Base-by-base conservation (phyloP, 225 moss, liverwort and hornwort species). In the Polytrichum commune region DNA sequence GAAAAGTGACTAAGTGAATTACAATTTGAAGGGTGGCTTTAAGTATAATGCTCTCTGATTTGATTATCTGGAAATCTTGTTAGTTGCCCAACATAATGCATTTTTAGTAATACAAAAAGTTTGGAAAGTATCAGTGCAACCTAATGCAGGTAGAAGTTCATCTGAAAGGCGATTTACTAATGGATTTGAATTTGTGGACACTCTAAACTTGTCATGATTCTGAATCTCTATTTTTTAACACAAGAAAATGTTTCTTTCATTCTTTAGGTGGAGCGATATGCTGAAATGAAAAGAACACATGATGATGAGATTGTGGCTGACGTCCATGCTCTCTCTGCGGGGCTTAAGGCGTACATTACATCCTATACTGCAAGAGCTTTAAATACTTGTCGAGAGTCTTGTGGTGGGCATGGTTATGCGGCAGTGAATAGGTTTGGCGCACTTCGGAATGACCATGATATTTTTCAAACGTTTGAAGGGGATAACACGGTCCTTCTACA, bases 391-490 rank as follows among this genome's bases (percentile, higher is more conserved):
- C 86, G 92, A 72, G 92, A 93, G 76, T 86, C 88, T 33, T 93
- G 92, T 69, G 92, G 90, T 81, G 92, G 92, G 70, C 92, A 93
- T 67, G 92, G 92, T 30, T 93, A 93, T 85, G 88, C 92, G 63
- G 92, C 92, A 65, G 92, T 93, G 29, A 93, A 93, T 77, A 88
- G 88, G 29, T 93, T 93, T 69, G 92, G 92, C 53, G 55, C 69
- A n/a, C 88, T 93, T 9, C 79, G 92, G 63, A 93, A 93, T 67
- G 92, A 93, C 73, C 92, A 93, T 53, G 92, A 93, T 69, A 93
- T 93, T 55, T 93, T 93, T 54, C 92, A 93, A 81, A 90, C 92
- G 56, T 93, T 93, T 71, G 90, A 93, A 79, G 92, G 92, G 54
- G 92, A 93, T 74, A 93, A 93, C 63, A 93, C 92, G 8, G 92